phyloP scores from a whole-genome alignment of 139 green algal species.

The Chlamydomonas asymmetrica region DNA sequence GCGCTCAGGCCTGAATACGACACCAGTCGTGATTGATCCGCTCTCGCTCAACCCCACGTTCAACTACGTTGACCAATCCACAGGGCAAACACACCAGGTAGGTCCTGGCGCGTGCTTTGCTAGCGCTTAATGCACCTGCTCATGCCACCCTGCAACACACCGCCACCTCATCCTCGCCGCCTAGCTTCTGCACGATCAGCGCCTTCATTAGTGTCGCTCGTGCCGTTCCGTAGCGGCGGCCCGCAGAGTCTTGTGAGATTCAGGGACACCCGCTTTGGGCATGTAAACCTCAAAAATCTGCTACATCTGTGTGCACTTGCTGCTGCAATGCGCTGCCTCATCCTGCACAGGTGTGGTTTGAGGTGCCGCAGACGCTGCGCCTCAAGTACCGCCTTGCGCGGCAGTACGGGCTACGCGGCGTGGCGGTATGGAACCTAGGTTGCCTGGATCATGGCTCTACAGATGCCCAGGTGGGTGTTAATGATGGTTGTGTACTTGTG shows the following conservation, averaged over 20 bases:
- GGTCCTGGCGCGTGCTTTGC: neutral
- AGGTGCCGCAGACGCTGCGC: conserved; percentile 35
- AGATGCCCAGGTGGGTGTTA: neutral
- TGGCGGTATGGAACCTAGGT: conserved; percentile 56
- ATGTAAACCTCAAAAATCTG: too few species aligned
- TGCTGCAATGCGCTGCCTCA: too few species aligned
- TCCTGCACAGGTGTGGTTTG: conserved; percentile 51
- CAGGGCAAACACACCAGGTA: conserved; percentile 30
- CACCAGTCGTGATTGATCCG: conserved; percentile 25
- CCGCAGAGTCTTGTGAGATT: too few species aligned
- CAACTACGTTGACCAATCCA: conserved; percentile 25
- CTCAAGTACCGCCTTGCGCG: conserved; percentile 29
- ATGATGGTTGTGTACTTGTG: too few species aligned
- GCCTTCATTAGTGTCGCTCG: too few species aligned
- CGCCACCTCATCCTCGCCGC: too few species aligned
- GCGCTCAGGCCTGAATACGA: conserved; percentile 20
- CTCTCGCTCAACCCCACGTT: conserved; percentile 33
- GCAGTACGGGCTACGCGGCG: conserved; percentile 28
- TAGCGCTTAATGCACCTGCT: neutral
- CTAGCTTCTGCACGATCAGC: too few species aligned
- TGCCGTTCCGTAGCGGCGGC: too few species aligned
- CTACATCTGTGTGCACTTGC: too few species aligned
- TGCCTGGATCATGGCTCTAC: conserved; percentile 39
- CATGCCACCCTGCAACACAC: too few species aligned
- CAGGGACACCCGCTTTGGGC: too few species aligned